Conservation (phyloP, 805 yeast genomes). For the Dipodascopsis tothii region DNA sequence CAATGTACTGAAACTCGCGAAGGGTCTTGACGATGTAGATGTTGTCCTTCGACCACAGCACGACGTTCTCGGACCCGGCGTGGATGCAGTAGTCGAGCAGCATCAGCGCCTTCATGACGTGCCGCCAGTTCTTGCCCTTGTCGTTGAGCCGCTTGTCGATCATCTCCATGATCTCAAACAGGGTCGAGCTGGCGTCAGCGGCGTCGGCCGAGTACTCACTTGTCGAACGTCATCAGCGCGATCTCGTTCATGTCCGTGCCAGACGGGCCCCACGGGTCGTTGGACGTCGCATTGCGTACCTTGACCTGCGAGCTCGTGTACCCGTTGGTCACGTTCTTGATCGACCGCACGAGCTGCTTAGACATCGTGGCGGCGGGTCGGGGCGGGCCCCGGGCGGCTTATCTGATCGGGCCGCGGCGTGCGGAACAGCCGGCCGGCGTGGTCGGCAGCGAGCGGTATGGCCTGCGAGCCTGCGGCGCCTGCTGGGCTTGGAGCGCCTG, state of each 20-base stretch:
- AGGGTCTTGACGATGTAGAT: constrained; percentile 80
- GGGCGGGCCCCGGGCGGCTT: too few relatives aligned
- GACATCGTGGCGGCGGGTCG: constrained; percentile 3
- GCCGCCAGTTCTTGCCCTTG: constrained; percentile 96
- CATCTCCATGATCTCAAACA: constrained; percentile 89
- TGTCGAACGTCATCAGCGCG: constrained; percentile 62
- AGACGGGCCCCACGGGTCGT: constrained; percentile 79
- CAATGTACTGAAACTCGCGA: constrained; percentile 78
- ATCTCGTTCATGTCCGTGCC: constrained; percentile 76
- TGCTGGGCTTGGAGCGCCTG: too few relatives aligned
- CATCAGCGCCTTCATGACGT: constrained; percentile 83
- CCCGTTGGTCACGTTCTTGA: constrained; percentile 80
- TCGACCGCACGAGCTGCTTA: constrained; percentile 17
- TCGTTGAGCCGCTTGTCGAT: constrained; percentile 85
- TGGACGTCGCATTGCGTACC: constrained; percentile 88
- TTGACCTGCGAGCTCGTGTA: constrained; percentile 77
- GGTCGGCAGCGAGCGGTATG: too few relatives aligned
- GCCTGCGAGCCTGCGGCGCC: too few relatives aligned
- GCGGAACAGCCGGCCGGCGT: too few relatives aligned
- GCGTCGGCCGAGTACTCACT: constrained; percentile 26
- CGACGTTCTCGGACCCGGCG: constrained; percentile 80
- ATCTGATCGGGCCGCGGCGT: too few relatives aligned
- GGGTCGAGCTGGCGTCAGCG: constrained; percentile 41
- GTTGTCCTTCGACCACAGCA: constrained; percentile 85
- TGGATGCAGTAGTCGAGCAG: constrained; percentile 83